A percentile compares a stretch with the other conserved stretches of the same genome.
phyloP scores from a whole-genome alignment of 345 rosid genomes.

The Syzygium grande region DNA sequence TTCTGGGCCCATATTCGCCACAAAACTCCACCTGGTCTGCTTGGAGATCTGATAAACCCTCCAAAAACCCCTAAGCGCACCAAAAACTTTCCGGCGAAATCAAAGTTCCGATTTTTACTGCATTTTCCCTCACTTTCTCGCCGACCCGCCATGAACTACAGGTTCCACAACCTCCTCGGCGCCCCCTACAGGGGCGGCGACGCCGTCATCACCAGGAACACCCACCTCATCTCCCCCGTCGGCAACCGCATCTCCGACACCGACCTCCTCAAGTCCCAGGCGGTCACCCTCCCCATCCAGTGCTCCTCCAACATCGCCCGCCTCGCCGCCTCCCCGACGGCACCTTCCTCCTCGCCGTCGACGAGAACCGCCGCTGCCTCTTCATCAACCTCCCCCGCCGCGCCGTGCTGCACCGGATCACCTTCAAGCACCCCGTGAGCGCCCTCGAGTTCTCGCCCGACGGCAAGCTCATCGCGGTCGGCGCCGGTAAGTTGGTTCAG shows the following conservation, averaged over 20 bases:
- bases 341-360: conserved; percentile 64
- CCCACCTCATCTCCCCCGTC: conserved; percentile 71
- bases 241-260: conserved; percentile 90
- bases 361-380: conserved; percentile 66
- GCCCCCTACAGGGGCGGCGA: conserved; percentile 94
- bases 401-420: conserved; percentile 68
- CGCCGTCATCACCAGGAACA: conserved; percentile 48
- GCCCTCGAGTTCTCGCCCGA: conserved; percentile 69
- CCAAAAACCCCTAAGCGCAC: background rate
- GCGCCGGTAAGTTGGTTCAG: conserved; percentile 72
- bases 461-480: conserved; percentile 72
- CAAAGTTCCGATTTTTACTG: background rate
- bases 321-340: conserved; percentile 76
- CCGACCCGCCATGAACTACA: conserved; percentile 51
- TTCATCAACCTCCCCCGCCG: conserved; percentile 76
- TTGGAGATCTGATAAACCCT: background rate
- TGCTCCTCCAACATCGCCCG: conserved; percentile 68
- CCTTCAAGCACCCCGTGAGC: conserved; percentile 47
- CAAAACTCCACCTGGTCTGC: background rate
- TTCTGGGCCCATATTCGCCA: background rate
- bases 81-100: background rate
- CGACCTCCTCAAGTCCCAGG: conserved; percentile 70
- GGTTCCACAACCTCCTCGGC: conserved; percentile 77
- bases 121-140: background rate
- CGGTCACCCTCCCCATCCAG: conserved; percentile 52